These are phyloP conservation scores for Rubroshorea leprosula DNA, from an alignment of 345 rosid species.

Conservation along the genomic window DNA sequence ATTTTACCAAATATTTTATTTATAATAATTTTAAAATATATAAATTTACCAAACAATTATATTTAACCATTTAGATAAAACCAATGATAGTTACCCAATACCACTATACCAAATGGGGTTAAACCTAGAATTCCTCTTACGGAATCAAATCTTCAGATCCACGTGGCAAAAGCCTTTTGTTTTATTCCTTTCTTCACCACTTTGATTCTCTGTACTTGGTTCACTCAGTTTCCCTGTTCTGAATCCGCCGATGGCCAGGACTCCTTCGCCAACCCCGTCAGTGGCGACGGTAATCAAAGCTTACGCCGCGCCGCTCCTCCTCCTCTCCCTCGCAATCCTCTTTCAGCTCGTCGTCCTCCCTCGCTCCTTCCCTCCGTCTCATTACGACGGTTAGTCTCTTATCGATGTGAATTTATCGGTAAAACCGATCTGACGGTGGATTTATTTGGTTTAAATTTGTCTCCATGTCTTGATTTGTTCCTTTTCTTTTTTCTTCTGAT, in stretches of 20 bases:
- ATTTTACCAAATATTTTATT: too few species aligned
- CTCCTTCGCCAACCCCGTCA: conserved; percentile 21
- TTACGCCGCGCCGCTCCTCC: conserved; percentile 54
- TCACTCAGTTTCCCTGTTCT: too few species aligned
- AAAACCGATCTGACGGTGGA: background rate
- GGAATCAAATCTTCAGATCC: too few species aligned
- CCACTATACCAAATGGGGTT: too few species aligned
- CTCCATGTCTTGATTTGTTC: conserved; percentile 1
- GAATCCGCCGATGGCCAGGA: conserved; percentile 33
- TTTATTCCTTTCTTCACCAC: too few species aligned
- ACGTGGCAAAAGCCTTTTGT: too few species aligned
- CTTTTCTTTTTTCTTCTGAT: background rate
- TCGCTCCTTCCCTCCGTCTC: conserved; percentile 64
- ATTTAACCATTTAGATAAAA: too few species aligned
- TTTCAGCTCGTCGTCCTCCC: conserved; percentile 81
- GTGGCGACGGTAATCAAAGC: conserved; percentile 37
- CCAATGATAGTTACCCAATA: too few species aligned
- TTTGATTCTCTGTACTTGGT: too few species aligned
- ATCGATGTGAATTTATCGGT: background rate
- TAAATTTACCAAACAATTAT: too few species aligned
- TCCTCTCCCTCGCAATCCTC: conserved; percentile 52
- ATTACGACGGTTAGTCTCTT: conserved; percentile 60
- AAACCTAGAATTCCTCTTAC: too few species aligned
- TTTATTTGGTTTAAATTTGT: background rate
- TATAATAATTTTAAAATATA: too few species aligned